Base-by-base conservation (phyloP, 176 grass and related monocot genomes). In the Zoysia japonica region DNA sequence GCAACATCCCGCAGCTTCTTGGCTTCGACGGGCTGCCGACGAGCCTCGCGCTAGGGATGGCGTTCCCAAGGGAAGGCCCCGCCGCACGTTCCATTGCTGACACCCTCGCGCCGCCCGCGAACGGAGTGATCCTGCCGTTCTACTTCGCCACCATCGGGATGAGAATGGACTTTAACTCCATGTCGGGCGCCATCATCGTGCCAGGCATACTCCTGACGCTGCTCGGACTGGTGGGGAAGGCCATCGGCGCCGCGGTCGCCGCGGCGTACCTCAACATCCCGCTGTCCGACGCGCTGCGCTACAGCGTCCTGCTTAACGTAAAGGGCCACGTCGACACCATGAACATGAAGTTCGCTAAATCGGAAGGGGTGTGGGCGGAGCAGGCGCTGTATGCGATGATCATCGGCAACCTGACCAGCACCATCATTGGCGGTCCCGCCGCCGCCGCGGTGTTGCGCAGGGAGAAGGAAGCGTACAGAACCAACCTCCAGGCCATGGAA, bases 311-410 rank as follows among this genome's bases (percentile, higher is more conserved):
- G 6, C 86, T 88, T 63, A 88, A 88, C 40, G 76, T 75, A 11
- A 88, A 88, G 70, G 86, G 86, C 0, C 86, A 88, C 64, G 86
- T 88, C 15, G 86, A 88, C 76, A 84, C 81, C 63, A 88, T 88
- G 81, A 88, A 88, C 86, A 88, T 88, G 81, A 84, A 88, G 55
- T 88, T 88, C 46, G 86, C 81, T 16, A 84, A 80, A 44, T 69
- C 76, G 8, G 86, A 88, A 63, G 86, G 86, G 57, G 76, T 88
- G 81, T 88, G 86, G 86, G 86, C 86, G 56, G 86, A 84, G 76
- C 86, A 88, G 78, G 81, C 81, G 12, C 76, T 88, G 63, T 88
- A 88, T 47, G 86, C 76, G 1, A 84, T 88, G 86, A 80, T 88
- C 86, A 88, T 88, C 39, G 86, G 86, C n/a, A 88, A 88, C 70